Base-by-base conservation (phyloP, 495 filamentous ascomycete genomes). In the Jackrogersella minutella region DNA sequence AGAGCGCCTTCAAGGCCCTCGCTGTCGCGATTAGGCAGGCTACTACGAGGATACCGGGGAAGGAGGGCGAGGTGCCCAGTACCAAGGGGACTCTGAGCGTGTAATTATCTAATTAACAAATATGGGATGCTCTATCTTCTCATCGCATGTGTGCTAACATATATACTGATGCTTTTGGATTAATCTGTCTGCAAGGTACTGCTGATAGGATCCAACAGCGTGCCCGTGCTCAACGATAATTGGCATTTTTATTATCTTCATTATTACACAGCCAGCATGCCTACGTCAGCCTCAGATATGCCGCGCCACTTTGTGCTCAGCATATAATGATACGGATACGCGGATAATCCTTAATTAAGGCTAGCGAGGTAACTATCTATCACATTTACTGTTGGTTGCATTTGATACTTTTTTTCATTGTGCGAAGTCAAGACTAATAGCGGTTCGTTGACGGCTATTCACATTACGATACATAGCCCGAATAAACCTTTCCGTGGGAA, bases 1-100 rank as follows among this genome's bases (percentile, higher is more conserved):
- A 99, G 85, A 94, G 91, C 73, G 95, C 95, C 40, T 98, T 99
- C 75, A 99, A 99, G 85, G 96, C 96, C 53, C 76, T 97, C 62
- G 95, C 95, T 0, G 87, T 95, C 49, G 95, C 95, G 3, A 82
- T 95, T 19, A 80, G 88, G 64, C 83, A 82, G 74, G 95, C 95
- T 36, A 93, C 87, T 51, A 84, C 81, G 56, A 80, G 87, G 70
- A 86, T 95, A 2, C 84, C 86, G 54, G 91, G 91, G 44, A 86
- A 88, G 63, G 92, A 93, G 71, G 92, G 92, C 0, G 95, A 99
- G 85, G 86, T 97, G 28, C 90, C 92, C 26, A 97, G 93, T 78
- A 97, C 93, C 11, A 97, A 97, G 83, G 93, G 93, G 11, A 93
- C 94, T 16, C 74, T 88, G 73, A 83, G 76, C 58, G 81, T 83